Base-by-base conservation (phyloP, 805 yeast genomes). In the Kuraishia ogatae region DNA sequence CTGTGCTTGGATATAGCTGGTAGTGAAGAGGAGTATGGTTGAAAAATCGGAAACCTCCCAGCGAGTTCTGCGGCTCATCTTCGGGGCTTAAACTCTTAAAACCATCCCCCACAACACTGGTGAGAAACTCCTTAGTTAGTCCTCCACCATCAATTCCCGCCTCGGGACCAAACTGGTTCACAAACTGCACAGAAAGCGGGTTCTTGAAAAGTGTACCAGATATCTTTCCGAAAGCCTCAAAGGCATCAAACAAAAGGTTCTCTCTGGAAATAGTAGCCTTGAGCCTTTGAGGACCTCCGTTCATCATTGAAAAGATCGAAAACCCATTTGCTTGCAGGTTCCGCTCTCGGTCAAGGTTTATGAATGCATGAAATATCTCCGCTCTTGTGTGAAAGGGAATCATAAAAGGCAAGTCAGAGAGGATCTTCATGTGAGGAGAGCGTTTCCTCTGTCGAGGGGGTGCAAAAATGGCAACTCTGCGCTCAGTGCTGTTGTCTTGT, bases 141-240 rank as follows among this genome's bases (percentile, higher is more conserved):
- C 99, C 99, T 13, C 98, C 99, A 7, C 99, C 99, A 67, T 93
- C 99, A 49, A 93, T 86, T 1, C 99, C 99, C 0, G 85, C 90
- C 39, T 74, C 79, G 17, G 71, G 73, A 1, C 92, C 96, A 69
- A 84, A 81, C 55, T 86, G 80, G 62, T 89, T 87, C 43, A 73
- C 72, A 64, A 94, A 91, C 17, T 77, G 77, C 1, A 94, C 90
- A 1, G 79, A 72, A 10, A 92, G 67, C 39, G 74, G 75, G 8
- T 76, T 64, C 62, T 87, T 90, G 66, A 92, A 79, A 2, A 71
- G 70, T 1, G 73, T 62, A 0, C 91, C 89, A 10, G 63, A 53
- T 1, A 77, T 61, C 2, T 72, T 68, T 35, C 79, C 77, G 63
- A 86, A 86, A 5, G 75, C 75, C 1, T 76, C 71, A 64, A 75